Evolutionary conservation across 2,329 filamentous ascomycete species (phyloP), one percentile per base, ranked within the genome.

Genomic region (Pestalotiopsis sp.): DNA sequence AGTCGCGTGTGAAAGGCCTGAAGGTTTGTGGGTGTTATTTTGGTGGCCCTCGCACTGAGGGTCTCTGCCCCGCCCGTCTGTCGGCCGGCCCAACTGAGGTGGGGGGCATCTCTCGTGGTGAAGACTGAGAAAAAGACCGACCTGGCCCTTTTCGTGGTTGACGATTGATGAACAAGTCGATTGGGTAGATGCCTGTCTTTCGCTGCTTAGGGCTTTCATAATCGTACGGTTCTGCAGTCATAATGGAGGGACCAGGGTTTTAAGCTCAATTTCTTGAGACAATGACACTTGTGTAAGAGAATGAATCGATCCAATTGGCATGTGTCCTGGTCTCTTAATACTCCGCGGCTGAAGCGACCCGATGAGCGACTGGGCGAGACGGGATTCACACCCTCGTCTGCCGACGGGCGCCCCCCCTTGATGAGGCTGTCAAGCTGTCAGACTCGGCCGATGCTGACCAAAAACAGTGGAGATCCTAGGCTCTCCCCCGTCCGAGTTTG

Each of bases 391-490:
- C 38, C 68, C 67, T 67, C 60, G 52, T 64, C 66, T 63, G 66
- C 45, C 66, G 59, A 31, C 27, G 23, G 23, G 59, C 61, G 60
- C 66, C 61, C 45, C 45, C 45, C 45, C 45, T 52, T 52, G 45
- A 52, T 68, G 65, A 62, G 49, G 65, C 68, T 72, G 71, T 72
- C 71, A 72, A 72, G 71, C 59, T 72, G 71, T 72, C 71, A 72
- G 68, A 69, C 68, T 66, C 68, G 65, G 49, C 68, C 68, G 68
- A 62, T 59, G 66, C 65, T 65, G 52, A 56, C 27, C 38, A 59
- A 17, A 60, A 56, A 17, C 17, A 36, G 59, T 20, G 25, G n/a
- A 11, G 27, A 20, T 36, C 27, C 27, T 31, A 6, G 27, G 27
- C 27, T 31, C 27, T 31, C 27, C 27, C 27, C 27, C 27, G 27